These are phyloP conservation scores for Ochromonas danica DNA, from an alignment of 108 stramenopile genomes.

Conservation along the genomic window DNA sequence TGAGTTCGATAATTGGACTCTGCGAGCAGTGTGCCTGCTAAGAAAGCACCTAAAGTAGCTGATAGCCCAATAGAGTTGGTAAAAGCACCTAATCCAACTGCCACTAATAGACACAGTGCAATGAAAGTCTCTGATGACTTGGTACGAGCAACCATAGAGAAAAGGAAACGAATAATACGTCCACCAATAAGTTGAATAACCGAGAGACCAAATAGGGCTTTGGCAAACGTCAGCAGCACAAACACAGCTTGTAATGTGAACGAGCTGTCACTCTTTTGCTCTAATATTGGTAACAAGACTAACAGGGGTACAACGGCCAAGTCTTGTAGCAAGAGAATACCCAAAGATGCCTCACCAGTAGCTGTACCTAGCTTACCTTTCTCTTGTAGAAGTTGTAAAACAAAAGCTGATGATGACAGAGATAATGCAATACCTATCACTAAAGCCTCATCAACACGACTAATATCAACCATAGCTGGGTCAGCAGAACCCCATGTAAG, in stretches of 20 bases:
- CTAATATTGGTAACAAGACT: slow-evolving; percentile 65
- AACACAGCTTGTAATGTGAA: slow-evolving; percentile 58
- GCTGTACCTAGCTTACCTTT: slow-evolving; percentile 64
- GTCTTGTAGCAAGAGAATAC: slow-evolving; percentile 69
- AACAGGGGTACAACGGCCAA: slow-evolving; percentile 69
- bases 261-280: slow-evolving; percentile 50
- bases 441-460: slow-evolving; percentile 63
- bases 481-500: not conserved
- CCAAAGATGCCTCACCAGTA: slow-evolving; percentile 64
- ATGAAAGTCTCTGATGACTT: slow-evolving; percentile 71
- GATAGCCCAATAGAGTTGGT: slow-evolving; percentile 64
- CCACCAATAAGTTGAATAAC: slow-evolving; percentile 59
- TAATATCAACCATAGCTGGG: slow-evolving; percentile 49
- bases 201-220: slow-evolving; percentile 71
- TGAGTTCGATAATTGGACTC: slow-evolving; percentile 68
- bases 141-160: slow-evolving; percentile 65
- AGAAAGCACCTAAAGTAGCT: slow-evolving; percentile 66
- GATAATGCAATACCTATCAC: slow-evolving; percentile 67
- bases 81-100: slow-evolving; percentile 68
- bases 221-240: slow-evolving; percentile 58
- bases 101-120: slow-evolving; percentile 66
- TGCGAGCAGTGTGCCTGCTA: slow-evolving; percentile 71
- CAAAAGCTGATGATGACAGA: slow-evolving; percentile 64
- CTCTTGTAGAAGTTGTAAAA: slow-evolving; percentile 65
- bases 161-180: slow-evolving; percentile 59